Base-by-base conservation (phyloP, 371 early-diverging fungal genomes). In the Coemansia sp. region DNA sequence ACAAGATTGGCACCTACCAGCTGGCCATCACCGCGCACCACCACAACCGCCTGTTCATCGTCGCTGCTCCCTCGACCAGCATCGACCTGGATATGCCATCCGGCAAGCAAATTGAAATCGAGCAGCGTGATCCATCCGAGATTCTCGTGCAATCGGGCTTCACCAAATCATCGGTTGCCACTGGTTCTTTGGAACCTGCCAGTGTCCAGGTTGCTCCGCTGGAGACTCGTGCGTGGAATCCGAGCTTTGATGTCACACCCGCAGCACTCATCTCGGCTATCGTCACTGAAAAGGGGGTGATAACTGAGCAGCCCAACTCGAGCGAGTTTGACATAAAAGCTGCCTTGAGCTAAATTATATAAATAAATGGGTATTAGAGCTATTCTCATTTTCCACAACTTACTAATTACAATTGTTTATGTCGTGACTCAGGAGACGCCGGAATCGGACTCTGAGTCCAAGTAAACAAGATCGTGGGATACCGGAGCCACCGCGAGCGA, bases 1-100 rank as follows among this genome's bases (percentile, higher is more conserved):
- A 98, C 82, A 98, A 98, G 81, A 95, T 98, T 55, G 98, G 98
- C 33, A 98, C 97, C 1, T 97, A 95, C 72, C 97, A 96, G 72
- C 80, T 97, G 59, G 95, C 98, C 42, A 90, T 96, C 58, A 80
- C 90, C 1, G 97, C 97, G 12, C 83, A 82, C 52, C 83, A 88
- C 74, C 95, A 96, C 71, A 83, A 83, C n/a, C 84, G 93, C 6
- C 84, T 84, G 20, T 94, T 98, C 66, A 88, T 98, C 57, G 98
- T 97, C 2, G 97, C 97, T 12, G 97, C 97, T 0, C 97, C 98
- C 3, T 83, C 90, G 0, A 96, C 95, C 0, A 92, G 94, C 0
- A 88, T 98, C 48, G 98, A 98, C 80, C 72, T 94, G 66, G 76
- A 68, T 2, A 84, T 87, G 16, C 53, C 66, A 4, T 80, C 75